phyloP scores from a whole-genome alignment of 2,329 filamentous ascomycete species.

The Xylaria sp. region DNA sequence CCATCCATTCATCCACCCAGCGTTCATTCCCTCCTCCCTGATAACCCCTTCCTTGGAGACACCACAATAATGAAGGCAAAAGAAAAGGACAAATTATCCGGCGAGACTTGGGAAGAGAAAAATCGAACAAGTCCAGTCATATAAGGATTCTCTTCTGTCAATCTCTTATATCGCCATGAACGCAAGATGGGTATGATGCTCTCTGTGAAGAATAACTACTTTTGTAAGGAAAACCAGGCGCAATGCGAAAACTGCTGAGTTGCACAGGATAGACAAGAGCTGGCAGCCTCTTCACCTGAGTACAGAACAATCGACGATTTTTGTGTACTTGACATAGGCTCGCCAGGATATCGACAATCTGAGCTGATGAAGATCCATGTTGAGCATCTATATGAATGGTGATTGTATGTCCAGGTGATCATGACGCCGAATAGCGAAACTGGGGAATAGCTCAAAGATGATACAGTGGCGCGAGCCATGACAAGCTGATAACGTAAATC shows the following conservation, averaged over 20 bases:
- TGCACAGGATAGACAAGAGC: neutral
- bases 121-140: slow-evolving; percentile 24
- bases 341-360: slow-evolving; percentile 2
- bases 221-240: slow-evolving; percentile 25
- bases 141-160: slow-evolving; percentile 21
- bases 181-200: slow-evolving; percentile 37
- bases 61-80: slow-evolving; percentile 15
- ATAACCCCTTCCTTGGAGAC: slow-evolving; percentile 33
- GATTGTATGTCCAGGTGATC: slow-evolving; percentile 6
- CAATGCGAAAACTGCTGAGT: slow-evolving; percentile 8
- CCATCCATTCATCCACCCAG: slow-evolving; percentile 14
- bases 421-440: slow-evolving; percentile 10
- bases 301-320: slow-evolving; percentile 1
- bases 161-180: slow-evolving; percentile 23
- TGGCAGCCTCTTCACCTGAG: neutral
- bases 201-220: slow-evolving; percentile 29
- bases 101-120: slow-evolving; percentile 25
- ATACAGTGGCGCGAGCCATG: slow-evolving; percentile 6
- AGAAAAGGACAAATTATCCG: slow-evolving; percentile 3
- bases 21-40: slow-evolving; percentile 29
- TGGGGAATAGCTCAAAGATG: slow-evolving; percentile 6
- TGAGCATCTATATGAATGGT: slow-evolving; percentile 22
- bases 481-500: neutral
- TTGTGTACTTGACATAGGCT: neutral
- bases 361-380: neutral